Evolutionary conservation across 106 monocot genomes (phyloP).

Genomic region (Xerophyta viscosa): DNA sequence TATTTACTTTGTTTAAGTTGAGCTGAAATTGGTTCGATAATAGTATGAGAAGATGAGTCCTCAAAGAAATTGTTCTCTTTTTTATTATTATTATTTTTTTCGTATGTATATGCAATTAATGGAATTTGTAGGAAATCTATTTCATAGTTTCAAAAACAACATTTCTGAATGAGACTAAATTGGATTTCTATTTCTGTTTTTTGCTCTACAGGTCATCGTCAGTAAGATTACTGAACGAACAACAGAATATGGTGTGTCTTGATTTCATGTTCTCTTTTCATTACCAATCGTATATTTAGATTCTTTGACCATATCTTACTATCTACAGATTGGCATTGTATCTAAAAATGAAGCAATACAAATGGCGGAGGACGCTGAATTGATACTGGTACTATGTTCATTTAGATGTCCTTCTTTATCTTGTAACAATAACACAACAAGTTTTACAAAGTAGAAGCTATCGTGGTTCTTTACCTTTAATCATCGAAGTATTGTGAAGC

Average conservation of each 20-base stretch:
- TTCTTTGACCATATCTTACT: not conserved
- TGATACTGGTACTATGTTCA: conserved; percentile 29
- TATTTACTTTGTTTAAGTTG: no score
- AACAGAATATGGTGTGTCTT: conserved; percentile 66
- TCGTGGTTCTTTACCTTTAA: not conserved
- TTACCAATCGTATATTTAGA: no score
- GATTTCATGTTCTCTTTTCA: not conserved
- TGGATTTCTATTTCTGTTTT: no score
- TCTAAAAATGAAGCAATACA: conserved; percentile 46
- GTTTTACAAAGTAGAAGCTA: not conserved
- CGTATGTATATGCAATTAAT: no score
- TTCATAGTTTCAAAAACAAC: no score
- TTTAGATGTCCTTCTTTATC: not conserved
- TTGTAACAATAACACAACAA: not conserved
- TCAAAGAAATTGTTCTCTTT: no score
- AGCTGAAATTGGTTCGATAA: no score
- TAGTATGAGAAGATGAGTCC: no score
- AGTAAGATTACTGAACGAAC: conserved; percentile 58
- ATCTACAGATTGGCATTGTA: conserved; percentile 40
- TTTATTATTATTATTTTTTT: no score
- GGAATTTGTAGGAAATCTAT: no score
- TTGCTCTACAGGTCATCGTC: conserved; percentile 51
- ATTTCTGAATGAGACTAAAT: no score
- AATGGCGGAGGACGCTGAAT: conserved; percentile 46
- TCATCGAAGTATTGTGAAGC: no score